Conservation (phyloP, 1,139 yeast species). For the Yamadazyma songkhlaensis region DNA sequence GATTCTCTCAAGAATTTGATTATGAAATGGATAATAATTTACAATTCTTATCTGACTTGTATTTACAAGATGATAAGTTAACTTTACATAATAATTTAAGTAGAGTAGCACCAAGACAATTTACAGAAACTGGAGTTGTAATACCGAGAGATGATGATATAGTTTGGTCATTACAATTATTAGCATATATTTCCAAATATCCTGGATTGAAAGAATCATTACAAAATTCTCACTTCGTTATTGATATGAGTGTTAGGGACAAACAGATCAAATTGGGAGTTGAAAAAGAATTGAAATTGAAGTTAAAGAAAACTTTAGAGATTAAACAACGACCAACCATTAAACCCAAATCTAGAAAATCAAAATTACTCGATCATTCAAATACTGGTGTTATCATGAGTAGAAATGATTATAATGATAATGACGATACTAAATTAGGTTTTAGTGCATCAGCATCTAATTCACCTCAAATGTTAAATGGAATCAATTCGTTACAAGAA, state of each 20-base stretch:
- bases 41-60: constrained; percentile 41
- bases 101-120: constrained; percentile 56
- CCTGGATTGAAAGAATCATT: constrained; percentile 72
- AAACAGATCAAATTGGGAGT: constrained; percentile 39
- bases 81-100: constrained; percentile 21
- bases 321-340: constrained; percentile 33
- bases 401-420: constrained; percentile 3
- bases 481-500: constrained; percentile 29
- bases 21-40: constrained; percentile 45
- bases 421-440: constrained; percentile 14
- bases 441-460: constrained; percentile 38
- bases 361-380: constrained; percentile 7
- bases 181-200: constrained; percentile 92
- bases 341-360: constrained; percentile 35
- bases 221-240: constrained; percentile 65
- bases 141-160: constrained; percentile 92
- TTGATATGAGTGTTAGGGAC: constrained; percentile 52
- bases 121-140: constrained; percentile 68
- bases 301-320: constrained; percentile 29
- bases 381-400: neutral
- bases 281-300: constrained; percentile 37
- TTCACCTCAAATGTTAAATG: constrained; percentile 43
- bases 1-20: constrained; percentile 30
- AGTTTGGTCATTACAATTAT: constrained; percentile 85
- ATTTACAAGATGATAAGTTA: constrained; percentile 32